These are phyloP conservation scores for Anacardium occidentale DNA, from an alignment of 345 rosid genomes.

Conservation along the genomic window DNA sequence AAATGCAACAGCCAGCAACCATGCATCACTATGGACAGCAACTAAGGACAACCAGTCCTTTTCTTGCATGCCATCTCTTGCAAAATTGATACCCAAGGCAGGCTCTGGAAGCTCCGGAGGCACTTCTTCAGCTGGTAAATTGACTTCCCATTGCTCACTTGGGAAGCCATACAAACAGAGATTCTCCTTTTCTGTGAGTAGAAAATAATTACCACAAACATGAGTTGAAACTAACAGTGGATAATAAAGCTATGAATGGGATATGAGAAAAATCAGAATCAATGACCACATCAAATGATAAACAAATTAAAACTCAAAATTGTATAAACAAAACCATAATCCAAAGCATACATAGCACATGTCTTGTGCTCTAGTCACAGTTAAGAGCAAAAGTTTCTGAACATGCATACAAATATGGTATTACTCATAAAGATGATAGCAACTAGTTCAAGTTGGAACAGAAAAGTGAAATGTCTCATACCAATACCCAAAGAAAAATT, in stretches of 20 bases:
- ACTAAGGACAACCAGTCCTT: conserved; percentile 91
- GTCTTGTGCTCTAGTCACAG: not conserved
- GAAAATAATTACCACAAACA: conserved; percentile 4
- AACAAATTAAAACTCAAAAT: not conserved
- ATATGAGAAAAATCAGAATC: not conserved
- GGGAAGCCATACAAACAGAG: conserved; percentile 82
- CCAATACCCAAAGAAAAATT: not conserved
- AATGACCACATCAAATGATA: not conserved
- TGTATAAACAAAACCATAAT: not conserved
- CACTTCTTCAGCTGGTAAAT: conserved; percentile 91
- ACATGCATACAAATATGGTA: not conserved
- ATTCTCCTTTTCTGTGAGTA: conserved; percentile 73
- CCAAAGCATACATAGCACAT: not conserved
- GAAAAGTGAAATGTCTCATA: not conserved
- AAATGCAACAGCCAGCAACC: conserved; percentile 91
- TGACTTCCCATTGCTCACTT: conserved; percentile 86
- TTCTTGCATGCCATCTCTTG: conserved; percentile 88
- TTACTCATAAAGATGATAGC: not conserved
- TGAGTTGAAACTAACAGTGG: not conserved
- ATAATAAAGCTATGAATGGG: not conserved
- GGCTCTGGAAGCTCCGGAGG: conserved; percentile 98
- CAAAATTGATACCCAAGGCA: conserved; percentile 91
- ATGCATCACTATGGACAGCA: conserved; percentile 77
- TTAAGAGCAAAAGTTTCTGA: not conserved
- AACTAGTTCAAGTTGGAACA: not conserved